A percentile compares a stretch with the other conserved stretches of the same genome.
phyloP scores from a whole-genome alignment of 164 flowering plant species.

The Piper betle region DNA sequence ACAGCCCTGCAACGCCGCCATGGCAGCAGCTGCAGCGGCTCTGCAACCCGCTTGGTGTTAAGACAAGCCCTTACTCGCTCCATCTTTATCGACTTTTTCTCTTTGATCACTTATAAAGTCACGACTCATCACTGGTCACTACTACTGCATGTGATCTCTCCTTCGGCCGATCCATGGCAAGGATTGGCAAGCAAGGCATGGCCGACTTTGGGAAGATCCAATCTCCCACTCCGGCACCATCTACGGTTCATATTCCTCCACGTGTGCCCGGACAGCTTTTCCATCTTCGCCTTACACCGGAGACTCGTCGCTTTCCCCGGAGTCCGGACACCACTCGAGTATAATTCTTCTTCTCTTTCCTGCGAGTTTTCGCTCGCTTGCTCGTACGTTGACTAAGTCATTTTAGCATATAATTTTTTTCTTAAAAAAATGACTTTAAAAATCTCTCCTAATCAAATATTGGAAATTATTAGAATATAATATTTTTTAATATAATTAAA shows the following conservation, averaged over 20 bases:
- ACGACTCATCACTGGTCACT: not conserved
- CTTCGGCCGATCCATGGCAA: not conserved
- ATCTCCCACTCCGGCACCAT: slow-evolving; percentile 7
- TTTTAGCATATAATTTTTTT: too few species aligned
- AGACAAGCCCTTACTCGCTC: slow-evolving; percentile 9
- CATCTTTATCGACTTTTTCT: not conserved
- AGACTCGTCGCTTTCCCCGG: slow-evolving; percentile 41
- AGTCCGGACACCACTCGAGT: too few species aligned
- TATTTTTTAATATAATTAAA: too few species aligned
- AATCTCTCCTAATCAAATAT: too few species aligned
- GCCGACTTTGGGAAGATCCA: too few species aligned
- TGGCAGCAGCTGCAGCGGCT: slow-evolving; percentile 26
- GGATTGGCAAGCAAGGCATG: too few species aligned
- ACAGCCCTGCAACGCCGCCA: slow-evolving; percentile 76
- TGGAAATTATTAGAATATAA: too few species aligned
- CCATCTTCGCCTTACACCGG: slow-evolving; percentile 58
- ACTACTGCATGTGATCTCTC: slow-evolving; percentile 4
- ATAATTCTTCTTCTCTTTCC: too few species aligned
- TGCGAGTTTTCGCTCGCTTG: too few species aligned
- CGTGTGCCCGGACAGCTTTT: slow-evolving; percentile 46
- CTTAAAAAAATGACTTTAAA: too few species aligned
- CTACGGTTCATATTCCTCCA: slow-evolving; percentile 17
- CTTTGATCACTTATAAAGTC: not conserved
- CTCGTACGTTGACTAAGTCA: too few species aligned
- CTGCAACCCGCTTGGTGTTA: slow-evolving; percentile 26